These are phyloP conservation scores for Salix caprea DNA, from an alignment of 345 rosid genomes.

Conservation along the genomic window DNA sequence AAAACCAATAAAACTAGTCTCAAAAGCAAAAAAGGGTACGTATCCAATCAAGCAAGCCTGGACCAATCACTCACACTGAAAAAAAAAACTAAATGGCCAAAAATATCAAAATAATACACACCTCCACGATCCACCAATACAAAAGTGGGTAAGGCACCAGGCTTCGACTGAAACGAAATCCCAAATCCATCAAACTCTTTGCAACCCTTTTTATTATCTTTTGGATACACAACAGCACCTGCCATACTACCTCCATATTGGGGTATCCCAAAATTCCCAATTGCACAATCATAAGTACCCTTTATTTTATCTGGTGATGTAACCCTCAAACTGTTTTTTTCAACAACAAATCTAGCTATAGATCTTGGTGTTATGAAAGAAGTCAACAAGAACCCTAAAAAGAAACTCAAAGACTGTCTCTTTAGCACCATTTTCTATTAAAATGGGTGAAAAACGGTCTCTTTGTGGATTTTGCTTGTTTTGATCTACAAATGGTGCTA, in stretches of 20 bases:
- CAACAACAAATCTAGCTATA: constrained; percentile 76
- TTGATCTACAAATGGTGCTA: constrained; percentile 13
- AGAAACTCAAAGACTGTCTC: not conserved
- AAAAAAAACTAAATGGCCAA: not conserved
- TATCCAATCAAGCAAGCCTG: not conserved
- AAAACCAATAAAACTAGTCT: constrained; percentile 8
- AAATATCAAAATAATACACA: constrained; percentile 12
- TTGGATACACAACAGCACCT: constrained; percentile 66
- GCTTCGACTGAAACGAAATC: constrained; percentile 59
- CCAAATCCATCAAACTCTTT: constrained; percentile 55
- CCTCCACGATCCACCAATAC: constrained; percentile 96
- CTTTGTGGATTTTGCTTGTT: constrained; percentile 1
- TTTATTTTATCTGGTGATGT: constrained; percentile 87
- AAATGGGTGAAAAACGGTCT: not conserved
- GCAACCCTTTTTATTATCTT: constrained; percentile 72
- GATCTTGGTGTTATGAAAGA: constrained; percentile 15
- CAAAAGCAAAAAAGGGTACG: not conserved
- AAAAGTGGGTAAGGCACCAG: constrained; percentile 82
- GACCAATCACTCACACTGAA: not conserved
- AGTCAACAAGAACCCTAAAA: constrained; percentile 38
- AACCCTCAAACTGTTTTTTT: constrained; percentile 87
- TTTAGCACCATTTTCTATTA: constrained; percentile 8
- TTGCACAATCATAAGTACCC: constrained; percentile 83
- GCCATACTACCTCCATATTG: constrained; percentile 99
- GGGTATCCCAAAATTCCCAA: constrained; percentile 97